These are phyloP conservation scores for Podospora conica DNA, from an alignment of 495 filamentous ascomycete species.

Conservation along the genomic window DNA sequence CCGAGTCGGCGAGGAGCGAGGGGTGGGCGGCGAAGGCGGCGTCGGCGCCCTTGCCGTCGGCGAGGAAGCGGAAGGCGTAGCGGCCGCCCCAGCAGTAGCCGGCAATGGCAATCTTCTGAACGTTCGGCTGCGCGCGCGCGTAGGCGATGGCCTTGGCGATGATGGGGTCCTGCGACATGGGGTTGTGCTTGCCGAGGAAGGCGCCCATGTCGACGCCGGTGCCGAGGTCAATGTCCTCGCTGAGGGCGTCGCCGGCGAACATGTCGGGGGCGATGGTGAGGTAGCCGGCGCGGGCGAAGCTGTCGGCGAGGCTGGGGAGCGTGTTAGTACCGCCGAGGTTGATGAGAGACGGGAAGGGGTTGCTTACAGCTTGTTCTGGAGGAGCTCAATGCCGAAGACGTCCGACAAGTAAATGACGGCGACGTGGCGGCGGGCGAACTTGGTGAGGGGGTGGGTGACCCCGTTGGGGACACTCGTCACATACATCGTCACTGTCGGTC, in stretches of 20 bases:
- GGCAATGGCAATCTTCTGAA: constrained; percentile 56
- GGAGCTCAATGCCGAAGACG: constrained; percentile 52
- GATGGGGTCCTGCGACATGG: constrained; percentile 53
- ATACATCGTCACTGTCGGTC: neutral
- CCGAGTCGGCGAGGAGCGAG: constrained; percentile 54
- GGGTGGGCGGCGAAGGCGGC: constrained; percentile 67
- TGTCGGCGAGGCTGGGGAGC: constrained; percentile 54
- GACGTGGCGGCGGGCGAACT: neutral
- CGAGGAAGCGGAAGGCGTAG: constrained; percentile 37
- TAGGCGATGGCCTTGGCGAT: constrained; percentile 55
- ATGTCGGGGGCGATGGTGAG: constrained; percentile 68
- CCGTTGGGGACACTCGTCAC: neutral
- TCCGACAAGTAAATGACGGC: constrained; percentile 52
- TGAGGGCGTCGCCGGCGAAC: constrained; percentile 55
- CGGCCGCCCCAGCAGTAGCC: constrained; percentile 59
- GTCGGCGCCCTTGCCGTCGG: constrained; percentile 45
- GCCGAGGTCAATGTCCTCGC: constrained; percentile 41
- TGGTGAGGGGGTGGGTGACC: neutral
- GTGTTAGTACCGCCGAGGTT: neutral
- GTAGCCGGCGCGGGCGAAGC: constrained; percentile 70
- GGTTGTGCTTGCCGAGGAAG: constrained; percentile 51
- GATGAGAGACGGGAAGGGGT: neutral
- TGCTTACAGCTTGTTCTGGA: constrained; percentile 59
- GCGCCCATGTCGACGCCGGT: constrained; percentile 46
- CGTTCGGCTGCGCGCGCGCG: constrained; percentile 47